A percentile compares a stretch with the other conserved stretches of the same genome.
Evolutionary conservation across 495 filamentous ascomycete species (phyloP).

Genomic region (Venustampulla echinocandica): DNA sequence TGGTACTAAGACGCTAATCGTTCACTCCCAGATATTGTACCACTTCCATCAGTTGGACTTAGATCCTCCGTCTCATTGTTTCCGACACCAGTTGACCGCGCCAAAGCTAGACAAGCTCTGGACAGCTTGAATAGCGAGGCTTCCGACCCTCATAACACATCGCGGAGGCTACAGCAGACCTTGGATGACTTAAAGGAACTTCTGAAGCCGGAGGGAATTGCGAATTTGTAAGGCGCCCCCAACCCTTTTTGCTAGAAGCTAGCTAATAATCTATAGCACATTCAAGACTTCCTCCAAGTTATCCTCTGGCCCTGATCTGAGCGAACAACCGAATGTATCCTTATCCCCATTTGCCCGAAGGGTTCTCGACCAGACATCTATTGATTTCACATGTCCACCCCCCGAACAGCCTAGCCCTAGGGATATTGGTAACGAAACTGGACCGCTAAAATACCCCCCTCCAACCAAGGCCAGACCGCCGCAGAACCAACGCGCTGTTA

Average conservation of each 20-base stretch:
- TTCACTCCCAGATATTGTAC: constrained; percentile 50
- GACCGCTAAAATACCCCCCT: constrained; percentile 14
- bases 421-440: constrained; percentile 10
- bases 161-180: constrained; percentile 36
- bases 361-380: constrained; percentile 16
- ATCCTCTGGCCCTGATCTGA: not conserved
- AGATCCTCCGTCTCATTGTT: constrained; percentile 39
- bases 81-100: constrained; percentile 27
- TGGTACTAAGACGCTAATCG: not conserved
- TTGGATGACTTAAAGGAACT: constrained; percentile 62
- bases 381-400: constrained; percentile 19
- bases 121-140: constrained; percentile 45
- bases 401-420: constrained; percentile 10
- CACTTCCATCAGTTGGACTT: constrained; percentile 52
- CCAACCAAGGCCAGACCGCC: constrained; percentile 19
- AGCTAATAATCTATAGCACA: constrained; percentile 39
- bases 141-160: constrained; percentile 25
- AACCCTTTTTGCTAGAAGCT: constrained; percentile 7
- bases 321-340: constrained; percentile 1
- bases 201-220: constrained; percentile 56
- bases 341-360: constrained; percentile 22
- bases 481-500: constrained; percentile 7
- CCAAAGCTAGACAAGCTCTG: constrained; percentile 34
- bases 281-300: constrained; percentile 30
- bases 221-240: constrained; percentile 34